phyloP scores from a whole-genome alignment of 495 filamentous ascomycete genomes.

The Neurospora sp. region DNA sequence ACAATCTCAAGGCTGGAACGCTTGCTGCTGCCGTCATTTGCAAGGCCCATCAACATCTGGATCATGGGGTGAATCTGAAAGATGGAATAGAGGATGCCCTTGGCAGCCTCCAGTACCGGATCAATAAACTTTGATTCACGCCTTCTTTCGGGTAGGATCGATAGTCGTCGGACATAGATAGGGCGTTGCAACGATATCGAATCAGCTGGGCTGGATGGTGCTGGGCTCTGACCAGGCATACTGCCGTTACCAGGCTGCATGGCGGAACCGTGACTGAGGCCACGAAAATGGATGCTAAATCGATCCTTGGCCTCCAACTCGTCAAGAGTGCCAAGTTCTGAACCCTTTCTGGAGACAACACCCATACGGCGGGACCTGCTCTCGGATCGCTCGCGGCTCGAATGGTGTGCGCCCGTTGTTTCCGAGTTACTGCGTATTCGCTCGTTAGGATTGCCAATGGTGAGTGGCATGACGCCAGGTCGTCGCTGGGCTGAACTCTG shows the following conservation, averaged over 20 bases:
- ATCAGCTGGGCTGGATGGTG: constrained; percentile 49
- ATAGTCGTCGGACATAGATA: constrained; percentile 63
- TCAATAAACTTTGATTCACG: constrained; percentile 47
- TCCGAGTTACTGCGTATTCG: constrained; percentile 86
- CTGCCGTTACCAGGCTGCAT: constrained; percentile 43
- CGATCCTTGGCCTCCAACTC: constrained; percentile 59
- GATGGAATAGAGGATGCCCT: constrained; percentile 79
- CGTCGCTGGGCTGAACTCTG: constrained; percentile 54
- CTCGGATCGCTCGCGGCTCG: constrained; percentile 39
- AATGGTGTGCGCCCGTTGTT: constrained; percentile 46
- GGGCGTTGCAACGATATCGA: constrained; percentile 38
- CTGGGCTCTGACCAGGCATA: constrained; percentile 33
- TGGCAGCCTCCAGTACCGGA: constrained; percentile 67
- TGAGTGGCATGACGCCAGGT: constrained; percentile 59
- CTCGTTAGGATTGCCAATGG: constrained; percentile 61
- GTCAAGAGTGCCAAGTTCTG: constrained; percentile 64
- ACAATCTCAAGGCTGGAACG: constrained; percentile 67
- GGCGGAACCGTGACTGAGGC: constrained; percentile 70
- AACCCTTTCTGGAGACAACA: constrained; percentile 64
- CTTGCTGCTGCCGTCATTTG: constrained; percentile 55
- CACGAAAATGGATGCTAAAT: constrained; percentile 64
- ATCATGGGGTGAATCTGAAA: constrained; percentile 72
- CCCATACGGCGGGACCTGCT: constrained; percentile 66
- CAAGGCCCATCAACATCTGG: constrained; percentile 58
- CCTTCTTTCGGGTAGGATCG: constrained; percentile 74